phyloP scores from a whole-genome alignment of 306 rosid genomes.

The Glycyrrhiza uralensis region DNA sequence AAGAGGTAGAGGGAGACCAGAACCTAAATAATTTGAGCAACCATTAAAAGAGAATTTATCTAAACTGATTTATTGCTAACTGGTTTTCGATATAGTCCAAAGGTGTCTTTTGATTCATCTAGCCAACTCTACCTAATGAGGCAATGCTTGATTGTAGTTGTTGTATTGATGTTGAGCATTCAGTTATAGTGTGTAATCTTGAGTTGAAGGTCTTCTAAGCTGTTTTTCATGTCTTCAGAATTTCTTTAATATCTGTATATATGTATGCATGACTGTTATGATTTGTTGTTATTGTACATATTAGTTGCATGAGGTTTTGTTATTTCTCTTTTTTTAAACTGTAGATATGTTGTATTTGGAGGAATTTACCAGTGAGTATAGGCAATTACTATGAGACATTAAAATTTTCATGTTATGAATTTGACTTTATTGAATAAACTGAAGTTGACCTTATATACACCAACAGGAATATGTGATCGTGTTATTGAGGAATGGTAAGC shows the following conservation, averaged over 20 bases:
- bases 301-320: not conserved
- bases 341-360: not conserved
- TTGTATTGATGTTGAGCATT: not conserved
- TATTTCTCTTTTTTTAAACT: not conserved
- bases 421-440: slow-evolving; percentile 16
- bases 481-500: slow-evolving; percentile 82
- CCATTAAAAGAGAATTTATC: not conserved
- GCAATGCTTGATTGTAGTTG: not conserved
- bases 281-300: not conserved
- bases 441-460: slow-evolving; percentile 11
- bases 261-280: not conserved
- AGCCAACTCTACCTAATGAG: not conserved
- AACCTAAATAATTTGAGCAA: not conserved
- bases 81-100: not conserved
- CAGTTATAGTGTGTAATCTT: not conserved
- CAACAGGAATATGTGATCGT: slow-evolving; percentile 94
- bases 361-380: not conserved
- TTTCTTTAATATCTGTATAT: not conserved
- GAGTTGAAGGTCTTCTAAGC: slow-evolving; percentile 1
- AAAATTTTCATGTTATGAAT: not conserved
- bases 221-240: not conserved
- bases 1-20: not conserved
- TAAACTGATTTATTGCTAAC: not conserved
- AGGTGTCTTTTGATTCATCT: not conserved
- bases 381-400: not conserved